phyloP scores from a whole-genome alignment of 306 rosid genomes.

The Begonia peltatifolia region DNA sequence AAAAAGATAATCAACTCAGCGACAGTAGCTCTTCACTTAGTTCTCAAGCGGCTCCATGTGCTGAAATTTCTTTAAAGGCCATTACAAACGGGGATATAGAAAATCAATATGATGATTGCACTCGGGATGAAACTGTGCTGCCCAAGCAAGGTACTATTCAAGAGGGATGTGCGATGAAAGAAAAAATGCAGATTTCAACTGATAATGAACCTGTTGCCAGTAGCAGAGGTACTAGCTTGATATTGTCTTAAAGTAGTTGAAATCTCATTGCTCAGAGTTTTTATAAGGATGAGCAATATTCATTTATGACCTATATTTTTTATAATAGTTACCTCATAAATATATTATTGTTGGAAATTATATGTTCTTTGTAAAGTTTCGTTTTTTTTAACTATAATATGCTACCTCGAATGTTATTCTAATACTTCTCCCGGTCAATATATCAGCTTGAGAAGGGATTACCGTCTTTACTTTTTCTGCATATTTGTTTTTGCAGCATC shows the following conservation, averaged over 20 bases:
- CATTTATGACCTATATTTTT: no score
- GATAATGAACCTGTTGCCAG: slow-evolving; percentile 17
- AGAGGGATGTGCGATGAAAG: slow-evolving; percentile 4
- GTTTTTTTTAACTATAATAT: no score
- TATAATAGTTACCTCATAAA: no score
- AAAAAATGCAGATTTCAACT: slow-evolving; percentile 10
- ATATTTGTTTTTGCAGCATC: slow-evolving; percentile 1
- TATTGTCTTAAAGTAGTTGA: background rate
- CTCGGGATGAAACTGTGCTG: slow-evolving; percentile 4
- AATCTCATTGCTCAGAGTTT: no score
- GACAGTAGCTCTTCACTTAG: slow-evolving; percentile 13
- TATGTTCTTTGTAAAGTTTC: no score
- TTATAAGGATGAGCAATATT: no score
- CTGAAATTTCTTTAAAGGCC: slow-evolving; percentile 7
- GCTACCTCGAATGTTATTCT: no score
- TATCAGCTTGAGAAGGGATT: no score
- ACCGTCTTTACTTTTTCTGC: no score
- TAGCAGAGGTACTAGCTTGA: slow-evolving; percentile 36
- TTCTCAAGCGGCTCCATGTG: slow-evolving; percentile 3
- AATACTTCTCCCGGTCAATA: no score
- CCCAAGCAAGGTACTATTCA: background rate
- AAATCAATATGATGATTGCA: background rate
- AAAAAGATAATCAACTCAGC: slow-evolving; percentile 8
- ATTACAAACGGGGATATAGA: slow-evolving; percentile 4
- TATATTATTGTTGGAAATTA: no score